phyloP scores from a whole-genome alignment of 148 eudicot species.

The Persicaria tinctoria region DNA sequence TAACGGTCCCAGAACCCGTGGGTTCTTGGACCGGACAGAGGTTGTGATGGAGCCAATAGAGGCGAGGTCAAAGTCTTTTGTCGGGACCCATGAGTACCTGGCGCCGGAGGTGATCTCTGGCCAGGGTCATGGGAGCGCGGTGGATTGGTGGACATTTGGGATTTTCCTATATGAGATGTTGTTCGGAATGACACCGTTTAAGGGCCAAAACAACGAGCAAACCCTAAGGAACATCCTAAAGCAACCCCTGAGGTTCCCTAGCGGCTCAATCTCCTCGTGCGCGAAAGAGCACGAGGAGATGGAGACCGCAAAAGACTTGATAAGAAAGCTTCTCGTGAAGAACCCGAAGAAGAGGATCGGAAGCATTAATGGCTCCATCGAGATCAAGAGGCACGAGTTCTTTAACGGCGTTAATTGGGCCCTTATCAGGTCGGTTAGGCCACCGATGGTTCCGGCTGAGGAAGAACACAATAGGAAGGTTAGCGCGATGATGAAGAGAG shows the following conservation, averaged over 20 bases:
- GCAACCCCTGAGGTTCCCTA: conserved; percentile 34
- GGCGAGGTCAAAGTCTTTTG: conserved; percentile 43
- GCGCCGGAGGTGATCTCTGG: conserved; percentile 47
- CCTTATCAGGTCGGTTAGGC: conserved; percentile 67
- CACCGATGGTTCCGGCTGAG: conserved; percentile 64
- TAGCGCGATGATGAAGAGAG: conserved; percentile 27
- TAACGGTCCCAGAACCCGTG: background rate
- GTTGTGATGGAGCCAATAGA: conserved; percentile 43
- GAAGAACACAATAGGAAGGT: conserved; percentile 22
- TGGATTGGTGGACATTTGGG: conserved; percentile 62
- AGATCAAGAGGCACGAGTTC: conserved; percentile 70
- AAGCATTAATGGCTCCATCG: conserved; percentile 56
- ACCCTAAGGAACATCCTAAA: conserved; percentile 40
- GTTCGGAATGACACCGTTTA: conserved; percentile 44
- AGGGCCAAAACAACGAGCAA: conserved; percentile 33
- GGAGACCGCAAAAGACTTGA: conserved; percentile 55
- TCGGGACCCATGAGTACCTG: conserved; percentile 50
- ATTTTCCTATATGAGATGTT: conserved; percentile 34
- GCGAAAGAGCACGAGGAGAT: conserved; percentile 60
- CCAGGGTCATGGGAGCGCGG: conserved; percentile 43
- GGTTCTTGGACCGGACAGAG: conserved; percentile 8
- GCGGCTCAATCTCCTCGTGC: background rate
- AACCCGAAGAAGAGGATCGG: conserved; percentile 79
- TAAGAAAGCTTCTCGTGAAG: conserved; percentile 56
- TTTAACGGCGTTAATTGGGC: conserved; percentile 93